Percentiles rank a stretch among this genome's conserved stretches.
Evolutionary conservation across 2,329 filamentous ascomycete genomes (phyloP).

Genomic region (Monosporascus sp.): DNA sequence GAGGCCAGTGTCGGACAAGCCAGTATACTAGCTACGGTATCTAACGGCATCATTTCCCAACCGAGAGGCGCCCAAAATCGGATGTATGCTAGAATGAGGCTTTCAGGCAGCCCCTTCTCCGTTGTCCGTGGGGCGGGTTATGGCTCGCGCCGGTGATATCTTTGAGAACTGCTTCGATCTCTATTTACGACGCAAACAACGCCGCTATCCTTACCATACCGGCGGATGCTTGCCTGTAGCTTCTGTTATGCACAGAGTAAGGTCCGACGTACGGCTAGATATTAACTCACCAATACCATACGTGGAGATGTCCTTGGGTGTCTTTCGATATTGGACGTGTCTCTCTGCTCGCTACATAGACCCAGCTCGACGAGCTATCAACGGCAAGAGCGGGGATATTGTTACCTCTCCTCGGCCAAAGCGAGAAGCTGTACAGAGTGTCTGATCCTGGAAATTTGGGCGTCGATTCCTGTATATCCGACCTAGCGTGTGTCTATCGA

Average conservation of each 20-base stretch:
- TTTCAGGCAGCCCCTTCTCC: not conserved
- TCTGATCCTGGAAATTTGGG: not conserved
- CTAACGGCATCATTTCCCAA: not conserved
- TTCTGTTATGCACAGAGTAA: not conserved
- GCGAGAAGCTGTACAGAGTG: not conserved
- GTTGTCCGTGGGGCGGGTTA: not conserved
- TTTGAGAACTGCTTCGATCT: not conserved
- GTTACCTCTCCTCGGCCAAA: not conserved
- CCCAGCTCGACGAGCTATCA: not conserved
- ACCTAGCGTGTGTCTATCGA: not conserved
- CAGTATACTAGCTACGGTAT: not conserved
- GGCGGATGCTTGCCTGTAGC: not conserved
- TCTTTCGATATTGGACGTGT: not conserved
- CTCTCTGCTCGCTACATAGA: not conserved
- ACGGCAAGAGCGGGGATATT: not conserved
- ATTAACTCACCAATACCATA: not conserved
- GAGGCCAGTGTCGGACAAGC: not conserved
- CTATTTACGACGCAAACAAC: not conserved
- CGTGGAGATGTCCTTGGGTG: not conserved
- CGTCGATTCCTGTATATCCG: not conserved
- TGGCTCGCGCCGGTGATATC: not conserved
- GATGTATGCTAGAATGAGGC: not conserved
- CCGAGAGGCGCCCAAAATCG: not conserved
- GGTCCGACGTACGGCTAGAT: not conserved
- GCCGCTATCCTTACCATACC: not conserved